phyloP scores from a whole-genome alignment of 2,329 filamentous ascomycete genomes.

The Botryotinia convoluta region DNA sequence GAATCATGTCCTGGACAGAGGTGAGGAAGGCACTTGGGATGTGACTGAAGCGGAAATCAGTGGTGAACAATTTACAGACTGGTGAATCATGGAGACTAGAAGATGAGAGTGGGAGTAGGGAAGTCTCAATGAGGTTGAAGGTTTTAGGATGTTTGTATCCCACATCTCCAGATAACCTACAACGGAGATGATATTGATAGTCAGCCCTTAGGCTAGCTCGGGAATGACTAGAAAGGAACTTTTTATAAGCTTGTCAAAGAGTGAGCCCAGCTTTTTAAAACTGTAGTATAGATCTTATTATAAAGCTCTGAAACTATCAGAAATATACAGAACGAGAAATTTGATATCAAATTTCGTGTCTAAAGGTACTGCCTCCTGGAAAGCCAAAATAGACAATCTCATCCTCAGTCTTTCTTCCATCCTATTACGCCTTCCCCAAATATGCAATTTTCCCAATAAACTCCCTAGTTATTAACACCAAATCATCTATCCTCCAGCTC shows the following conservation, averaged over 20 bases:
- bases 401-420: background rate
- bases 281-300: conserved; percentile 10
- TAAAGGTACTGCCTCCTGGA: background rate
- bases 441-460: conserved; percentile 27
- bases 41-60: background rate
- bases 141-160: background rate
- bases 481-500: conserved; percentile 6
- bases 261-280: background rate
- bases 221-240: background rate
- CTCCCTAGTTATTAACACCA: conserved; percentile 25
- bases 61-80: background rate
- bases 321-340: background rate
- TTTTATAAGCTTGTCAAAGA: background rate
- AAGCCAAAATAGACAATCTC: conserved; percentile 9
- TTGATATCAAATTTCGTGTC: background rate
- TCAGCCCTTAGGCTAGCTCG: background rate
- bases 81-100: no score
- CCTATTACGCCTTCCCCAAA: conserved; percentile 13
- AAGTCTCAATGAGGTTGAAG: background rate
- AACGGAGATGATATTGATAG: background rate
- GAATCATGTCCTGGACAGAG: background rate
- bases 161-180: background rate
- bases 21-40: background rate
- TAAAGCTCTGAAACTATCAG: conserved; percentile 8
- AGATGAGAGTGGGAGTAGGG: background rate